phyloP scores from a whole-genome alignment of 2,329 filamentous ascomycete genomes.

The Mycogone perniciosa region DNA sequence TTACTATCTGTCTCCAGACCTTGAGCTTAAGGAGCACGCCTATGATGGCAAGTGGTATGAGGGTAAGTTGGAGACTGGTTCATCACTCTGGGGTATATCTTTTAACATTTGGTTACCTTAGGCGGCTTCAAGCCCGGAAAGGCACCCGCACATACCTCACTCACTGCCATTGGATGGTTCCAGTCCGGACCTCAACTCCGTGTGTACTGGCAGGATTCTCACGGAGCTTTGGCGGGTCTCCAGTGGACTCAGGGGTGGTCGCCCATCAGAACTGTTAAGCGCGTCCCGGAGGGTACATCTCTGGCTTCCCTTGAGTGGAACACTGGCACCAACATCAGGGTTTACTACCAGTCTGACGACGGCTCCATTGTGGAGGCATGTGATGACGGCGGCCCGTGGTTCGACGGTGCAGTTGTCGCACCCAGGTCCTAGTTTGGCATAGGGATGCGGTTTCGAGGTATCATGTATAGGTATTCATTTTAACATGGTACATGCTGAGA shows the following conservation, averaged over 20 bases:
- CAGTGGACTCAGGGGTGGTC: constrained; percentile 1
- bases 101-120: neutral
- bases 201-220: neutral
- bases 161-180: constrained; percentile 1
- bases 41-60: neutral
- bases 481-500: neutral
- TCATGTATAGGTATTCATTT: neutral
- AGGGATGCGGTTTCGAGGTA: neutral
- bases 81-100: neutral
- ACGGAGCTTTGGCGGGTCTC: neutral
- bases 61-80: neutral
- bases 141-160: neutral
- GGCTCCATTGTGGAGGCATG: neutral
- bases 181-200: neutral
- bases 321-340: neutral
- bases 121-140: constrained; percentile 1
- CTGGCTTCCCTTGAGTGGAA: neutral
- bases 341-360: constrained; percentile 4
- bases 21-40: constrained; percentile 1
- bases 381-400: neutral
- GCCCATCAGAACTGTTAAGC: neutral
- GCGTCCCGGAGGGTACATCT: neutral
- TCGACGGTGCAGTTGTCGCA: no score
- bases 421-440: no score
- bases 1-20: constrained; percentile 4